These are phyloP conservation scores for Corylus avellana DNA, from an alignment of 306 rosid species.

Conservation along the genomic window DNA sequence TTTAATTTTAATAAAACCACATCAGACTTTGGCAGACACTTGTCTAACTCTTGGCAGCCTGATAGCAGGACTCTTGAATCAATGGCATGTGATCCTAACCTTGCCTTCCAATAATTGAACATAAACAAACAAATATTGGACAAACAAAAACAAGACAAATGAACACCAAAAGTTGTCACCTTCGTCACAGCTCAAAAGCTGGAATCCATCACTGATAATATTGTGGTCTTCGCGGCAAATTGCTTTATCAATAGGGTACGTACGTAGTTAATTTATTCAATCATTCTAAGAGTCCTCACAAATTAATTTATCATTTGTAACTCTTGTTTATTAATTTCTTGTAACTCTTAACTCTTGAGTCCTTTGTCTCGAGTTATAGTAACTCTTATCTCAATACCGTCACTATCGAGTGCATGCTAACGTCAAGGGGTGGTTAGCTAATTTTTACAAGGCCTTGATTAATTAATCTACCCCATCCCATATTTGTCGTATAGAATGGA, in stretches of 20 bases:
- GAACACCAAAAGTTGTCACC: neutral
- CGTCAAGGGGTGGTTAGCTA: too few species aligned
- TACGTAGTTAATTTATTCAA: neutral
- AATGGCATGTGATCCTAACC: constrained; percentile 19
- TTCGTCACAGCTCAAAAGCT: constrained; percentile 12
- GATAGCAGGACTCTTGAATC: too few species aligned
- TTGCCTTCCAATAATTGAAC: constrained; percentile 16
- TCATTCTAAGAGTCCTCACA: neutral
- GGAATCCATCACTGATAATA: neutral
- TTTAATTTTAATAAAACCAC: too few species aligned
- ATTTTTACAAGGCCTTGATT: neutral
- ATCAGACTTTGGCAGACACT: too few species aligned
- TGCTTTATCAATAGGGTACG: neutral
- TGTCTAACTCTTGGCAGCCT: too few species aligned
- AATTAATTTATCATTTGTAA: too few species aligned
- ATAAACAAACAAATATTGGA: neutral
- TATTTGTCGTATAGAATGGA: neutral
- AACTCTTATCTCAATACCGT: too few species aligned
- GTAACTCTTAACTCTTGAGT: too few species aligned
- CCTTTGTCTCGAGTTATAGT: too few species aligned
- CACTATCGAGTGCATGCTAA: too few species aligned
- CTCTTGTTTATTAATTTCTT: too few species aligned
- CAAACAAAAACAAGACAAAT: constrained; percentile 30
- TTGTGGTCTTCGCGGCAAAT: neutral
- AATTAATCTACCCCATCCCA: neutral